These are phyloP conservation scores for Cyanodermella asteris DNA, from an alignment of 2,329 filamentous ascomycete genomes.

Conservation along the genomic window DNA sequence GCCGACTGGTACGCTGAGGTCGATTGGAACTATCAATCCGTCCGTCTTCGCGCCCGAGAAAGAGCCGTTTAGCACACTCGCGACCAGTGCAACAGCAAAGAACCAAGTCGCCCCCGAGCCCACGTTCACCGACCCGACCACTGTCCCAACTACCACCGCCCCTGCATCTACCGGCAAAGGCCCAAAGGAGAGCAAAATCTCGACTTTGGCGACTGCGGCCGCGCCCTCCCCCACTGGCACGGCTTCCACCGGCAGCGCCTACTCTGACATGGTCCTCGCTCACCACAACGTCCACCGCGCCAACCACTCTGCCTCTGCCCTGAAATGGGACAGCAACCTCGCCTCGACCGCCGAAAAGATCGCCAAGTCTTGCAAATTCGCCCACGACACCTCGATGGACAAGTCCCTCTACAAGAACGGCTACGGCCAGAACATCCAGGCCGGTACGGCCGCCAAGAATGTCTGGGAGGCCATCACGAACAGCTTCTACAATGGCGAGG, in stretches of 20 bases:
- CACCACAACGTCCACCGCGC: constrained; percentile 73
- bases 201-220: too few species aligned
- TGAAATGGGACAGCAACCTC: constrained; percentile 45
- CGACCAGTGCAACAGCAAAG: too few species aligned
- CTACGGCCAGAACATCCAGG: constrained; percentile 87
- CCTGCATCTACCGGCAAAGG: background rate
- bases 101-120: too few species aligned
- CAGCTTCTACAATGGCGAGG: constrained; percentile 76
- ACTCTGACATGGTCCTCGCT: constrained; percentile 25
- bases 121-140: too few species aligned
- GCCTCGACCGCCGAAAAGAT: constrained; percentile 40
- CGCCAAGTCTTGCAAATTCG: constrained; percentile 47
- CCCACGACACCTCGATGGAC: constrained; percentile 50
- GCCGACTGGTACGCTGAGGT: too few species aligned
- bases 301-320: constrained; percentile 49
- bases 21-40: too few species aligned
- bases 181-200: background rate
- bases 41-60: too few species aligned
- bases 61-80: too few species aligned
- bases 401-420: constrained; percentile 12
- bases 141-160: too few species aligned
- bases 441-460: constrained; percentile 32
- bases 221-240: constrained; percentile 1
- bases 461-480: constrained; percentile 51
- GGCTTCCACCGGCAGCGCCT: constrained; percentile 9